Evolutionary conservation across 306 rosid species (phyloP), one percentile per base, ranked within the genome.

Genomic region (Quillaja saponaria): DNA sequence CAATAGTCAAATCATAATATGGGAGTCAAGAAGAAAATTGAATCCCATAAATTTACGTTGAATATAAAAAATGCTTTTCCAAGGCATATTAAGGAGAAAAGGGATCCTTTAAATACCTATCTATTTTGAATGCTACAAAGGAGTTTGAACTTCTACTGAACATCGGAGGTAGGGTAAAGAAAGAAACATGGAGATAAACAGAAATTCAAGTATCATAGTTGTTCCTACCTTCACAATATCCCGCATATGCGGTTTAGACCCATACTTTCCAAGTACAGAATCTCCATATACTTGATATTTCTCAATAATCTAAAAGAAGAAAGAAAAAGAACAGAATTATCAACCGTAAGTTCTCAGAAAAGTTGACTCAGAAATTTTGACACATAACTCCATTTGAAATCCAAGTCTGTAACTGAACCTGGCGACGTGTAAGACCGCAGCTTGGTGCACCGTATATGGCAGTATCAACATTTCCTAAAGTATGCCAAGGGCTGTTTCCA

Each of bases 211-310:
- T 38, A 21, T 44, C 57, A 56, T 68, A 8, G 37, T 42, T 33
- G 50, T 49, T 16, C 86, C 19, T 63, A 92, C 96, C 98, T 81
- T 92, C 69, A 78, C 81, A 54, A 92, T 79, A 28, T 92, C 96
- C 59, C 98, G 86, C 35, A 92, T 72, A 33, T 69, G 71, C 60
- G 99, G 99, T 55, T 76, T 76, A 13, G 21, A 74, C 52, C 99
- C 96, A 76, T 92, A 81, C 77, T 52, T 71, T 60, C 74, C 73
- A 84, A 92, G 61, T 58, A 85, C 86, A 6, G 99, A 73, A 54
- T 92, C 96, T 67, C 96, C 99, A 54, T 92, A 92, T 10, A 61
- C 86, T 84, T 86, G 84, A 76, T 86, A 92, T 69, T 88, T 81
- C 71, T 83, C 88, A 12, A 92, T 77, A 68, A 92, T 71, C 99